phyloP scores from a whole-genome alignment of 192 early-diverging fungal genomes.

The Rhizophagus prolifer region DNA sequence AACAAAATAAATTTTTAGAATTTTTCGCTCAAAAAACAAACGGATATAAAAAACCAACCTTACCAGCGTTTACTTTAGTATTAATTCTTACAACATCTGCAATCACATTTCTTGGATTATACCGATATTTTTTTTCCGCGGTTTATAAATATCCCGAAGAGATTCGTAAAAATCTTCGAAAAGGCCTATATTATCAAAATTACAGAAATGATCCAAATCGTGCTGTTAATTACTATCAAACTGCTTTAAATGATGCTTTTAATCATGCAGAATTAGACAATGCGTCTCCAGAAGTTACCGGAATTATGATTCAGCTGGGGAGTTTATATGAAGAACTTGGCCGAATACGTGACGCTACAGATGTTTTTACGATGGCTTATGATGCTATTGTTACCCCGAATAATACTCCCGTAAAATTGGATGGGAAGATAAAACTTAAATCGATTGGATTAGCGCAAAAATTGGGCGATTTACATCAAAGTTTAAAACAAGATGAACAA shows the following conservation, averaged over 20 bases:
- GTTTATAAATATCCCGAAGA: conserved; percentile 53
- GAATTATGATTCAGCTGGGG: conserved; percentile 60
- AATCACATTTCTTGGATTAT: conserved; percentile 44
- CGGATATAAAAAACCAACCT: not conserved
- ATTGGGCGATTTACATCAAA: conserved; percentile 49
- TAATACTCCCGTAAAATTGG: conserved; percentile 29
- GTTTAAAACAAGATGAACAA: conserved; percentile 43
- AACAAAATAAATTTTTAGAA: not conserved
- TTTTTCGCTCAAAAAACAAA: not conserved
- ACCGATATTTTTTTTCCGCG: conserved; percentile 50
- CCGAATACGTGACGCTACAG: conserved; percentile 43
- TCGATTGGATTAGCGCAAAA: conserved; percentile 53
- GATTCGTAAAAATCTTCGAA: conserved; percentile 50
- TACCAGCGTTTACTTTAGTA: conserved; percentile 40
- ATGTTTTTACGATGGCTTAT: conserved; percentile 47
- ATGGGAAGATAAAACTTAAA: conserved; percentile 43
- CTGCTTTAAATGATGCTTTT: conserved; percentile 46
- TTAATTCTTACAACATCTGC: conserved; percentile 42
- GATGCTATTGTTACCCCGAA: conserved; percentile 34
- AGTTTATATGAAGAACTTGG: conserved; percentile 48
- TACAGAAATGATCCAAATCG: conserved; percentile 45
- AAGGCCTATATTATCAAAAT: conserved; percentile 57
- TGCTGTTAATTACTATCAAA: conserved; percentile 46
- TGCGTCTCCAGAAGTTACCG: conserved; percentile 50
- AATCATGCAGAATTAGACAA: conserved; percentile 42